These are phyloP conservation scores for Tolypocladium cylindrosporum DNA, from an alignment of 2,329 filamentous ascomycete species.

Conservation along the genomic window DNA sequence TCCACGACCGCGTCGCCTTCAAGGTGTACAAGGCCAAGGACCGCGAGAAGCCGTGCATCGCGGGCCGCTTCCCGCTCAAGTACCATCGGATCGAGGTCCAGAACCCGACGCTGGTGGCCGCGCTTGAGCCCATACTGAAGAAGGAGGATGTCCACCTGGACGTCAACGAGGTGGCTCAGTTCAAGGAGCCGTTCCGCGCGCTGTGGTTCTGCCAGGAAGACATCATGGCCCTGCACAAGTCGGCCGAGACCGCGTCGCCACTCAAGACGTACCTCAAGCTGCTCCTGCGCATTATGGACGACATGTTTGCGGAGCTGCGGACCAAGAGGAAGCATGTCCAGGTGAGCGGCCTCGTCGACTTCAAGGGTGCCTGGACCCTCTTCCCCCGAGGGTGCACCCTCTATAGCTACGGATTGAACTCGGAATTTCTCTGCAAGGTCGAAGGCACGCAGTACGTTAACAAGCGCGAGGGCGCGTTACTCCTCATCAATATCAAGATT, in stretches of 20 bases:
- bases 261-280: conserved; percentile 28
- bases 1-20: conserved; percentile 30
- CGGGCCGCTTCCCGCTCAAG: conserved; percentile 26
- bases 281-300: conserved; percentile 29
- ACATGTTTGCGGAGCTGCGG: conserved; percentile 30
- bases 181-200: conserved; percentile 28
- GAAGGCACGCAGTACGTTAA: conserved; percentile 19
- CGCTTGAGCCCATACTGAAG: conserved; percentile 31
- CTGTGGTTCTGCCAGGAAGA: conserved; percentile 35
- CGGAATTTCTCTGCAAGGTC: conserved; percentile 31
- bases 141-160: conserved; percentile 30
- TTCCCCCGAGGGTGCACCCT: conserved; percentile 29
- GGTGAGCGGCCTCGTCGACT: conserved; percentile 27
- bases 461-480: conserved; percentile 1
- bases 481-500: conserved; percentile 21
- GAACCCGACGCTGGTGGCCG: conserved; percentile 28
- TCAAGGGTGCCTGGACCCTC: conserved; percentile 31
- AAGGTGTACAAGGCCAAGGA: conserved; percentile 37
- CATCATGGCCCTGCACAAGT: conserved; percentile 21
- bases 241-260: conserved; percentile 12
- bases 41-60: conserved; percentile 25
- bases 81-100: conserved; percentile 31
- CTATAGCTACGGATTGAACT: conserved; percentile 27
- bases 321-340: conserved; percentile 24
- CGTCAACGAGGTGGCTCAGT: conserved; percentile 22